Evolutionary conservation across 2,329 filamentous ascomycete genomes (phyloP), one percentile per base, ranked within the genome.

Genomic region (Venturia pyrina): DNA sequence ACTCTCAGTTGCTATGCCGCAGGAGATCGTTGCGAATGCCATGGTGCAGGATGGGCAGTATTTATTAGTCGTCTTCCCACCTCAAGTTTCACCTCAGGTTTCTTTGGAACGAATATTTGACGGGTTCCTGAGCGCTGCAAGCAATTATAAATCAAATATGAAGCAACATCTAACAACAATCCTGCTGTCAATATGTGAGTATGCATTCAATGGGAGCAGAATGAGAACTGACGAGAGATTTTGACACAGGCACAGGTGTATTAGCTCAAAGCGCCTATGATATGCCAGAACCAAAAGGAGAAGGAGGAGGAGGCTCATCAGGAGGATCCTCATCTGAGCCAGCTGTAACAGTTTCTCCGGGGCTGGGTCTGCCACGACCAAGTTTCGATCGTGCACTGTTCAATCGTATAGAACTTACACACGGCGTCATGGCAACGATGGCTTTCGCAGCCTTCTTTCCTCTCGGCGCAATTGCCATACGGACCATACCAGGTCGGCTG

Each of bases 361-460:
- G 48, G 21, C 21, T 53, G 48, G 48, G 24, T 13, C 48, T 1
- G 19, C 50, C 50, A 56, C 21, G 8, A 37, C 53, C 53, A 11
- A 7, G 28, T 11, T 21, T 64, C 43, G 34, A 64, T 53, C 44
- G 24, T 4, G 28, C 24, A 5, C 44, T 32, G 24, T 24, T 46
- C 40, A 56, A 17, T 19, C 43, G 62, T 19, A 21, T 56, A 10
- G 3, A 46, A 17, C 34, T 64, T 41, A 78, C 78, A 3, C 79
- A 81, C 68, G 79, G 75, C 21, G 73, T 75, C 5, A 71, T 81
- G 28, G 78, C 78, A n/a, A 71, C 73, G 10, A 71, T 81, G 6
- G 78, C 77, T 1, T 80, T 79, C 66, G 76, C 79, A 53, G 75
- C 77, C 40, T 70, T 81, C 64, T 80, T 80, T 70, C 79, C 79